Evolutionary conservation across 345 rosid species (phyloP).

Genomic region (Eucalyptus grandis): DNA sequence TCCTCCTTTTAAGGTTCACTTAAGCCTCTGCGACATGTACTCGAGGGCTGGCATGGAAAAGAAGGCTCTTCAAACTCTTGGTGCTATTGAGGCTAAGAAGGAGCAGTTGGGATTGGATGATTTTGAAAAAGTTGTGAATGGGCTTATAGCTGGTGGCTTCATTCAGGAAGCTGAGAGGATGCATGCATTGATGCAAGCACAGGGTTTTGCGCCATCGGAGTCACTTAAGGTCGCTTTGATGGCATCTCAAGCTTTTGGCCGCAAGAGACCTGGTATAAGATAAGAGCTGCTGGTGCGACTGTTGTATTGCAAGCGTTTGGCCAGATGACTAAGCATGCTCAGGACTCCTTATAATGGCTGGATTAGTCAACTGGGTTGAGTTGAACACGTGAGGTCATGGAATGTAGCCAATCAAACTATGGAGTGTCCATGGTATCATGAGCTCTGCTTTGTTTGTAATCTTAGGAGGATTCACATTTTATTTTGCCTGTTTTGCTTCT

Average conservation of each 20-base stretch:
- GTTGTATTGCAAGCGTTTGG: background rate
- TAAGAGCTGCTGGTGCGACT: background rate
- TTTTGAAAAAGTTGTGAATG: constrained; percentile 47
- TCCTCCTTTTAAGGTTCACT: constrained; percentile 53
- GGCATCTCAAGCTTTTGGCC: constrained; percentile 5
- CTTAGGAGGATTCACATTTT: background rate
- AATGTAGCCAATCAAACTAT: background rate
- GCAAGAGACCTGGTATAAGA: background rate
- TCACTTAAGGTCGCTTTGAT: constrained; percentile 6
- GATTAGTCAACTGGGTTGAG: background rate
- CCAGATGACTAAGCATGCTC: background rate
- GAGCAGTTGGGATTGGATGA: constrained; percentile 39
- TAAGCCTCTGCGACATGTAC: constrained; percentile 80
- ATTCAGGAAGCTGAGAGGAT: constrained; percentile 52
- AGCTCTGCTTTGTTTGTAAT: background rate
- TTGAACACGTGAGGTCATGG: background rate
- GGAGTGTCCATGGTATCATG: background rate
- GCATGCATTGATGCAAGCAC: constrained; percentile 39
- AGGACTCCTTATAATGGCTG: background rate
- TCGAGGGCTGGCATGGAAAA: constrained; percentile 46
- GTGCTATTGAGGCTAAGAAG: constrained; percentile 30
- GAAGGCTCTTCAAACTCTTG: constrained; percentile 74
- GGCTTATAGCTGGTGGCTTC: constrained; percentile 56
- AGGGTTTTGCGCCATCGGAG: constrained; percentile 30
- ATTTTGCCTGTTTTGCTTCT: background rate